Evolutionary conservation across 2,329 filamentous ascomycete genomes (phyloP).

Genomic region (Epichloe festucae): DNA sequence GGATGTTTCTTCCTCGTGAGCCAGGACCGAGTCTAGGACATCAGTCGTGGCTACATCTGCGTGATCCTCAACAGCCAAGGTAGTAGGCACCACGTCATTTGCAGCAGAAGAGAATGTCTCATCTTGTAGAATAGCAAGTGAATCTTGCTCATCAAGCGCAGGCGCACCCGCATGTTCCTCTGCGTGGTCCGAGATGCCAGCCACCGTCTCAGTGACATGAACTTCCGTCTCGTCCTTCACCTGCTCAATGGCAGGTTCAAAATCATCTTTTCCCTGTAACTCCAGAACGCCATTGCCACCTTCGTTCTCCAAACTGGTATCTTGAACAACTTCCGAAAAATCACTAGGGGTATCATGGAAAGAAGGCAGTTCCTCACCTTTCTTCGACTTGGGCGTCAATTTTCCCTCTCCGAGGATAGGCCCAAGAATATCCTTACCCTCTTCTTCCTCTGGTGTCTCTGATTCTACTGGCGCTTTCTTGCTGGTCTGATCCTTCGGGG

Average conservation of each 20-base stretch:
- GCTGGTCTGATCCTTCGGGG: neutral
- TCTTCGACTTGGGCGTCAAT: conserved; percentile 19
- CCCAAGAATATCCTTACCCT: conserved; percentile 27
- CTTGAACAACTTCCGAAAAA: conserved; percentile 19
- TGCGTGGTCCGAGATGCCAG: neutral
- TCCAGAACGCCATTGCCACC: conserved; percentile 7
- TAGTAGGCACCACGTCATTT: neutral
- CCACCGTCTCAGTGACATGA: neutral
- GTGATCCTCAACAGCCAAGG: neutral
- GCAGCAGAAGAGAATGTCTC: neutral
- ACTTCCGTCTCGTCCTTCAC: neutral
- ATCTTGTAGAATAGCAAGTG: neutral
- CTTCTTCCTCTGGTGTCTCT: conserved; percentile 17
- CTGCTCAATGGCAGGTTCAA: neutral
- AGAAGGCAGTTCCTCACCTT: conserved; percentile 31
- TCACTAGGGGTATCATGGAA: conserved; percentile 25
- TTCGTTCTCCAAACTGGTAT: conserved; percentile 14
- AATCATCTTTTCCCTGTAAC: neutral
- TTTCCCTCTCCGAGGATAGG: conserved; percentile 25
- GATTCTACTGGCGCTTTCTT: conserved; percentile 9
- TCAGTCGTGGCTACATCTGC: neutral
- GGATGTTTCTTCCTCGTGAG: neutral
- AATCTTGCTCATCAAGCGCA: neutral
- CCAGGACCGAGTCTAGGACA: neutral
- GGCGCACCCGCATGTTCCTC: neutral